A percentile compares a stretch with the other conserved stretches of the same genome.
Conservation (phyloP, 768 basidiomycete species). For the Mycena alexandri region DNA sequence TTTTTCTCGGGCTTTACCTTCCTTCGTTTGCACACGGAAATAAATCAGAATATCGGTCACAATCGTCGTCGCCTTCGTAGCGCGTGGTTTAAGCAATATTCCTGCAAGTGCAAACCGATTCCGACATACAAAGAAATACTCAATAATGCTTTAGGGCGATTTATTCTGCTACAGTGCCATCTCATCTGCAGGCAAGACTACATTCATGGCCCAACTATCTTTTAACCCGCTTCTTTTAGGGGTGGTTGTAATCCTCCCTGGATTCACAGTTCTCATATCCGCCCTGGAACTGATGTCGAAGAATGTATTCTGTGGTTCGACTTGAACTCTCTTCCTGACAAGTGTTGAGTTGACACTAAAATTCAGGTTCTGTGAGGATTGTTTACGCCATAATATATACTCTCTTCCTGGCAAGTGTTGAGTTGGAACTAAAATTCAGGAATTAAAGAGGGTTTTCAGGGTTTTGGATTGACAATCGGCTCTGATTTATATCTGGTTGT, state of each 20-base stretch:
- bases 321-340: no score
- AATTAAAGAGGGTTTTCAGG: conserved; percentile 54
- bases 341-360: no score
- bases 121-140: neutral
- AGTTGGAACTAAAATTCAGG: neutral
- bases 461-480: conserved; percentile 87
- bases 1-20: conserved; percentile 30
- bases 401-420: conserved; percentile 73
- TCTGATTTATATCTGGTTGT: conserved; percentile 85
- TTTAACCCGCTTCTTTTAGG: conserved; percentile 15
- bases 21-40: conserved; percentile 56
- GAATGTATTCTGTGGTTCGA: conserved; percentile 83
- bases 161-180: conserved; percentile 93
- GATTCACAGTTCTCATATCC: conserved; percentile 75
- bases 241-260: conserved; percentile 91
- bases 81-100: conserved; percentile 83
- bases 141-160: conserved; percentile 52
- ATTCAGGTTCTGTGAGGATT: conserved; percentile 86
- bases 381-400: conserved; percentile 92
- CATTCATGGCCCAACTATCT: neutral
- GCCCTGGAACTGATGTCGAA: conserved; percentile 85
- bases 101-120: conserved; percentile 44
- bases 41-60: conserved; percentile 80
- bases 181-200: conserved; percentile 75
- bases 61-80: conserved; percentile 86